Percentiles rank a stretch among this genome's conserved stretches.
Evolutionary conservation across 371 early-diverging fungal genomes (phyloP).

Genomic region (Mucor piriformis): DNA sequence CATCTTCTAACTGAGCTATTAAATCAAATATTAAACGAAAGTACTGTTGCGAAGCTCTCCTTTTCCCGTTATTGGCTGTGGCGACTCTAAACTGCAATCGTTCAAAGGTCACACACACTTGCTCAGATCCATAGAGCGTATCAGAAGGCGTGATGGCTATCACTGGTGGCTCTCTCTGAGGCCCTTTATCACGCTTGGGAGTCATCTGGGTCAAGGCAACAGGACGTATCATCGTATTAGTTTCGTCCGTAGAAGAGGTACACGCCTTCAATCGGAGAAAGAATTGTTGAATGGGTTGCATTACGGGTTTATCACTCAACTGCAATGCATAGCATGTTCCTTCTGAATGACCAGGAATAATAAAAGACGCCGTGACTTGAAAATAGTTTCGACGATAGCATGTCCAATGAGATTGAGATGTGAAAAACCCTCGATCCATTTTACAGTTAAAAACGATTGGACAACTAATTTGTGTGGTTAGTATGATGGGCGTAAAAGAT

Average conservation of each 20-base stretch:
- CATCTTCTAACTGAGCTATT: slow-evolving; percentile 54
- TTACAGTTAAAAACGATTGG: slow-evolving; percentile 56
- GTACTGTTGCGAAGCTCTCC: slow-evolving; percentile 83
- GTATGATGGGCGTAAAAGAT: neutral
- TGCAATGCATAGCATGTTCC: slow-evolving; percentile 15
- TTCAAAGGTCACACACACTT: slow-evolving; percentile 70
- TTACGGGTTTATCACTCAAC: slow-evolving; percentile 4
- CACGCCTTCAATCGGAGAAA: slow-evolving; percentile 58
- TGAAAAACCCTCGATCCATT: slow-evolving; percentile 73
- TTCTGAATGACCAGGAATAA: slow-evolving; percentile 45
- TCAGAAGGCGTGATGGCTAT: slow-evolving; percentile 52
- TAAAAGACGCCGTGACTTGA: slow-evolving; percentile 73
- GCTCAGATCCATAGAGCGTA: slow-evolving; percentile 22
- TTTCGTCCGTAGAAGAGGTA: neutral
- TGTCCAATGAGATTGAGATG: slow-evolving; percentile 77
- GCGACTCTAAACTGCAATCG: slow-evolving; percentile 88
- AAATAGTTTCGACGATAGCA: slow-evolving; percentile 91
- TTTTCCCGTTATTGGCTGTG: slow-evolving; percentile 85
- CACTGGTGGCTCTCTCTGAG: slow-evolving; percentile 68
- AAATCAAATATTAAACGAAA: slow-evolving; percentile 66
- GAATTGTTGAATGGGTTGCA: slow-evolving; percentile 32
- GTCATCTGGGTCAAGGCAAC: slow-evolving; percentile 85
- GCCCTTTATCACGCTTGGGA: slow-evolving; percentile 87
- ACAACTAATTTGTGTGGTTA: slow-evolving; percentile 22
- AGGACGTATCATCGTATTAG: slow-evolving; percentile 61